A percentile compares a stretch with the other conserved stretches of the same genome.
Evolutionary conservation across 2,329 filamentous ascomycete genomes (phyloP).

Genomic region (Orbilia quercus): DNA sequence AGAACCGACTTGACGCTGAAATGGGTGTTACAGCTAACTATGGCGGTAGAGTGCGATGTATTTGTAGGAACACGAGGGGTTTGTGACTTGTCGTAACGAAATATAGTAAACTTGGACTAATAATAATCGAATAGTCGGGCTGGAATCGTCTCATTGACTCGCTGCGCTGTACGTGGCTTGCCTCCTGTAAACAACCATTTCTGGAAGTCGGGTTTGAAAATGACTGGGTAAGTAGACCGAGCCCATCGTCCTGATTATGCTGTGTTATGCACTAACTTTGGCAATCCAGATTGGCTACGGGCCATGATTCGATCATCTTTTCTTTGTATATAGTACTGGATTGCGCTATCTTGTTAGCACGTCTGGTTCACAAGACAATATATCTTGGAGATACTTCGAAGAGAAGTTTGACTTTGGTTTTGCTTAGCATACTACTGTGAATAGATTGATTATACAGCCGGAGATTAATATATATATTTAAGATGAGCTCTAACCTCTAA

Average conservation of each 20-base stretch:
- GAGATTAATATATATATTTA: no score
- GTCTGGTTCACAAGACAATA: no score
- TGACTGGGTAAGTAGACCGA: slow-evolving; percentile 55
- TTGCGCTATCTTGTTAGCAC: no score
- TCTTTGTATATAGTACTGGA: no score
- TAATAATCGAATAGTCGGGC: slow-evolving; percentile 49
- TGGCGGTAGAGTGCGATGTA: slow-evolving; percentile 58
- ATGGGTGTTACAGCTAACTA: slow-evolving; percentile 59
- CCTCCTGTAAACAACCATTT: slow-evolving; percentile 58
- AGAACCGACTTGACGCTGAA: slow-evolving; percentile 59
- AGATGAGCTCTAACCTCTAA: no score
- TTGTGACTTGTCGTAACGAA: slow-evolving; percentile 23
- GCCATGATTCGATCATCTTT: slow-evolving; percentile 17
- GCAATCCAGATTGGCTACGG: slow-evolving; percentile 25
- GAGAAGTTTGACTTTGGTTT: no score
- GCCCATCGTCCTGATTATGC: background rate
- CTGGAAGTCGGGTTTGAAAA: slow-evolving; percentile 58
- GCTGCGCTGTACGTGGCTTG: slow-evolving; percentile 58
- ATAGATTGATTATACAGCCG: no score
- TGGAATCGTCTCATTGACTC: slow-evolving; percentile 59
- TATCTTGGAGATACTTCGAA: no score
- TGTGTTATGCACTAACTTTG: slow-evolving; percentile 1
- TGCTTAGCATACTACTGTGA: no score
- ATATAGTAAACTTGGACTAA: background rate
- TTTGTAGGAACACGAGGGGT: slow-evolving; percentile 58